These are phyloP conservation scores for Schizochytrium sp. DNA, from an alignment of 108 stramenopile species.

Conservation along the genomic window DNA sequence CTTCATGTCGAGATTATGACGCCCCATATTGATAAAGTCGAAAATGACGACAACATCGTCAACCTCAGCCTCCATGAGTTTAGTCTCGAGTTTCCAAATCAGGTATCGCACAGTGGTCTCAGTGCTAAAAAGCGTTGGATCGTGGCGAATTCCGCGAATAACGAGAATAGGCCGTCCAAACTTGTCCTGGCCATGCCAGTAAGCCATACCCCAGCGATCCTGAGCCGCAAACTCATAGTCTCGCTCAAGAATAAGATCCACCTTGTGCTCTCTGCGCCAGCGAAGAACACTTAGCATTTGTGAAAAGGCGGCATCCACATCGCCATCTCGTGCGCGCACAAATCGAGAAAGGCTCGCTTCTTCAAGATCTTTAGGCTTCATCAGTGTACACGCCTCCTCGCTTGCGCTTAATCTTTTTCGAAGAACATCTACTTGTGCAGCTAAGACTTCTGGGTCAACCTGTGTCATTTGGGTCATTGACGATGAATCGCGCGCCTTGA, in stretches of 20 bases:
- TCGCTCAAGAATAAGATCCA: constrained; percentile 46
- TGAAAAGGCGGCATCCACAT: constrained; percentile 51
- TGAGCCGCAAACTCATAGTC: constrained; percentile 51
- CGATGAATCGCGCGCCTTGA: too few relatives aligned
- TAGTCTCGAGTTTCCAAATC: constrained; percentile 54
- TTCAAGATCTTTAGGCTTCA: constrained; percentile 5
- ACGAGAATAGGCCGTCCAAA: constrained; percentile 28
- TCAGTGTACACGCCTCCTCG: neutral
- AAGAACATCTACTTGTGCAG: neutral
- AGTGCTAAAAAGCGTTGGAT: constrained; percentile 40
- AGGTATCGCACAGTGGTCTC: constrained; percentile 55
- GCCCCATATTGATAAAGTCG: constrained; percentile 49
- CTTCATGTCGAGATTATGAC: constrained; percentile 44
- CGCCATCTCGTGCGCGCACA: constrained; percentile 43
- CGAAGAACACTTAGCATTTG: constrained; percentile 43
- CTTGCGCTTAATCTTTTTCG: neutral
- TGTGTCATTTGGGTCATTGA: too few relatives aligned
- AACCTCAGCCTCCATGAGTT: constrained; percentile 29
- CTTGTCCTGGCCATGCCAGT: constrained; percentile 33
- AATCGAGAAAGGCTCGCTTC: constrained; percentile 8
- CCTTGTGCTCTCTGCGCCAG: constrained; percentile 55
- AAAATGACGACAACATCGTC: constrained; percentile 52
- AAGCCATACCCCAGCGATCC: constrained; percentile 60
- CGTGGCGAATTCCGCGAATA: constrained; percentile 28
- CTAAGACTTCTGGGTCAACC: too few relatives aligned